Evolutionary conservation across 2,329 filamentous ascomycete genomes (phyloP).

Genomic region (Aspergillus carbonarius): DNA sequence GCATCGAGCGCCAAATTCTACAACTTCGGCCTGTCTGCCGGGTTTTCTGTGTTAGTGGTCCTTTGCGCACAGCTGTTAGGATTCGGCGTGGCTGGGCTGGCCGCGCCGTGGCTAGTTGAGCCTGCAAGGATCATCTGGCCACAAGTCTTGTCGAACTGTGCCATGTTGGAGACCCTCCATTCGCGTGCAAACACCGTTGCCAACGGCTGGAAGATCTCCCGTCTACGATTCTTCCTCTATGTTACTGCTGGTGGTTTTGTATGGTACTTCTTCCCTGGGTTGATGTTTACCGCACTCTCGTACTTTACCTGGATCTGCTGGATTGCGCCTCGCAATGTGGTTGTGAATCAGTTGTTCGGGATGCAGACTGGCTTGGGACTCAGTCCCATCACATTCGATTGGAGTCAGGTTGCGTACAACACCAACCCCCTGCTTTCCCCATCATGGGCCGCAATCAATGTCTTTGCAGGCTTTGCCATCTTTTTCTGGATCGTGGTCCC

Average conservation of each 20-base stretch:
- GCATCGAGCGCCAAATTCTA: conserved; percentile 42
- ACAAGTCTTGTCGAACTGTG: conserved; percentile 38
- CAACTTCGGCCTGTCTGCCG: conserved; percentile 40
- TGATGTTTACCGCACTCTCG: conserved; percentile 51
- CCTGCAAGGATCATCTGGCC: conserved; percentile 44
- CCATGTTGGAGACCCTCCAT: conserved; percentile 41
- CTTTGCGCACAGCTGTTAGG: conserved; percentile 42
- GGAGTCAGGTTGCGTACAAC: conserved; percentile 36
- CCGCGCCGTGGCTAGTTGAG: conserved; percentile 38
- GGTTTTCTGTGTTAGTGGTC: conserved; percentile 40
- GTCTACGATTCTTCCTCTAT: conserved; percentile 40
- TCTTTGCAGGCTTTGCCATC: conserved; percentile 28
- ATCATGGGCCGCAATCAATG: conserved; percentile 34
- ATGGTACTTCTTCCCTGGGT: conserved; percentile 56
- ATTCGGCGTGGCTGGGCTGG: conserved; percentile 42
- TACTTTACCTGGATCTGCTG: conserved; percentile 52
- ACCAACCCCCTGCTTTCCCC: conserved; percentile 34
- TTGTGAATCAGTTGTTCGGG: conserved; percentile 49
- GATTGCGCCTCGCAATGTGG: conserved; percentile 49
- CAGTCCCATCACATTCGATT: conserved; percentile 35
- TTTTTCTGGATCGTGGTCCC: conserved; percentile 33
- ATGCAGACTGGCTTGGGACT: conserved; percentile 34
- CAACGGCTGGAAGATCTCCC: conserved; percentile 40
- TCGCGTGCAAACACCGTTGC: conserved; percentile 38
- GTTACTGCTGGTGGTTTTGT: conserved; percentile 30